phyloP scores from a whole-genome alignment of 805 yeast species.

The Kuraishia capsulata region DNA sequence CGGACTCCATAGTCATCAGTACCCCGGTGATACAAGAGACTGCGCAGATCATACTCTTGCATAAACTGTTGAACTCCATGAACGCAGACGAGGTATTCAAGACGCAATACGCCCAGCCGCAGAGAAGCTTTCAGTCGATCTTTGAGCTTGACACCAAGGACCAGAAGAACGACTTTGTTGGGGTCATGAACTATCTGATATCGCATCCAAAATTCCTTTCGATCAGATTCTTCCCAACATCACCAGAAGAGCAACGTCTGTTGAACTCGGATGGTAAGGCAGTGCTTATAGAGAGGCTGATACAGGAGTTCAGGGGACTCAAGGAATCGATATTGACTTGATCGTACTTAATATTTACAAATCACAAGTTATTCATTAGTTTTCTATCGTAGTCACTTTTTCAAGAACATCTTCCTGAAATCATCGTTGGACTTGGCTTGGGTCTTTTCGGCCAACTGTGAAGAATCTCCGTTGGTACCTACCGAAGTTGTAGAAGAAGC shows the following conservation, averaged over 20 bases:
- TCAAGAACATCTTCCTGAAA: constrained; percentile 24
- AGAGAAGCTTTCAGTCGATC: constrained; percentile 10
- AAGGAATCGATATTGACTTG: constrained; percentile 27
- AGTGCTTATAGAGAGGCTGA: constrained; percentile 35
- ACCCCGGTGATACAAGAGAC: constrained; percentile 50
- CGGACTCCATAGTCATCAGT: constrained; percentile 39
- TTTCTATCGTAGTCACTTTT: constrained; percentile 1
- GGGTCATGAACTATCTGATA: constrained; percentile 59
- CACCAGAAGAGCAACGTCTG: constrained; percentile 53
- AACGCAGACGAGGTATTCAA: constrained; percentile 40
- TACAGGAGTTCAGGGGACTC: constrained; percentile 42
- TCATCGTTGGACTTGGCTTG: constrained; percentile 26
- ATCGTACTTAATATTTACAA: neutral
- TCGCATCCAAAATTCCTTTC: constrained; percentile 83
- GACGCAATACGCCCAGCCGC: constrained; percentile 2
- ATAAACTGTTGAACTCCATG: constrained; percentile 44
- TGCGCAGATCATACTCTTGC: constrained; percentile 56
- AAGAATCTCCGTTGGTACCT: constrained; percentile 20
- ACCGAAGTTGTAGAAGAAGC: no score
- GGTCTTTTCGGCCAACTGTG: constrained; percentile 26
- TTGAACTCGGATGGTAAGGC: constrained; percentile 35
- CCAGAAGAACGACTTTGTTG: constrained; percentile 50
- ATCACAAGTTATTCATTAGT: neutral
- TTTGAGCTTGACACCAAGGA: constrained; percentile 56
- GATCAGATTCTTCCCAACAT: constrained; percentile 55